phyloP scores from a whole-genome alignment of 2,329 filamentous ascomycete genomes.

The Diaporthe batatas region DNA sequence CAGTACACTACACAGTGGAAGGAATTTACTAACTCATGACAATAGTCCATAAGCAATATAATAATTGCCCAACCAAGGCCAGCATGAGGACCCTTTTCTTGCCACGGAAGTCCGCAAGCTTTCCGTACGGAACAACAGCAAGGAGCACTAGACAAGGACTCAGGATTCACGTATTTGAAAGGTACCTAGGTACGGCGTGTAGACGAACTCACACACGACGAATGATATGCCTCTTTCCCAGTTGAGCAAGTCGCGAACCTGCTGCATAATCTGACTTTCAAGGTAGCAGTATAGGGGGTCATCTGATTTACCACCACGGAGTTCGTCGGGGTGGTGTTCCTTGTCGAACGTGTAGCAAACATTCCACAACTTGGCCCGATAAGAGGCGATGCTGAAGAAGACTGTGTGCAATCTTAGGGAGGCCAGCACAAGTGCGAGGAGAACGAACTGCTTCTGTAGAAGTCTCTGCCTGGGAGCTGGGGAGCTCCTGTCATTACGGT shows the following conservation, averaged over 20 bases:
- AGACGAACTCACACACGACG: background rate
- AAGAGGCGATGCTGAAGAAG: background rate
- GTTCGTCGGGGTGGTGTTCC: background rate
- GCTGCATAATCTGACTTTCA: background rate
- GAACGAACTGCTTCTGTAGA: background rate
- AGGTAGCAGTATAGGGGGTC: background rate
- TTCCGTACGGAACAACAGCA: background rate
- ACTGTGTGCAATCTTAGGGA: background rate
- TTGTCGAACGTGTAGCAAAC: background rate
- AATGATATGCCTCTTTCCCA: constrained; percentile 1
- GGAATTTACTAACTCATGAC: background rate
- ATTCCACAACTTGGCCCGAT: background rate
- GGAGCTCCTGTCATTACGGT: background rate
- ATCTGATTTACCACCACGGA: background rate
- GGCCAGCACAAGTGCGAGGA: background rate
- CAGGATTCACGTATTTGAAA: background rate
- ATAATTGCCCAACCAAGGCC: constrained; percentile 1
- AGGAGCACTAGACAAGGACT: constrained; percentile 1
- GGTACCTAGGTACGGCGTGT: too few relatives aligned
- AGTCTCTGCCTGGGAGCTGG: background rate
- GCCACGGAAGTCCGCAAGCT: background rate
- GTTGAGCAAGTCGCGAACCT: background rate
- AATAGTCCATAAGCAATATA: background rate
- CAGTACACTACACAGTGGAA: background rate
- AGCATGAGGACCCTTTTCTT: constrained; percentile 9